These are phyloP conservation scores for Stachybotrys chlorohalonatus DNA, from an alignment of 2,329 filamentous ascomycete genomes.

Conservation along the genomic window DNA sequence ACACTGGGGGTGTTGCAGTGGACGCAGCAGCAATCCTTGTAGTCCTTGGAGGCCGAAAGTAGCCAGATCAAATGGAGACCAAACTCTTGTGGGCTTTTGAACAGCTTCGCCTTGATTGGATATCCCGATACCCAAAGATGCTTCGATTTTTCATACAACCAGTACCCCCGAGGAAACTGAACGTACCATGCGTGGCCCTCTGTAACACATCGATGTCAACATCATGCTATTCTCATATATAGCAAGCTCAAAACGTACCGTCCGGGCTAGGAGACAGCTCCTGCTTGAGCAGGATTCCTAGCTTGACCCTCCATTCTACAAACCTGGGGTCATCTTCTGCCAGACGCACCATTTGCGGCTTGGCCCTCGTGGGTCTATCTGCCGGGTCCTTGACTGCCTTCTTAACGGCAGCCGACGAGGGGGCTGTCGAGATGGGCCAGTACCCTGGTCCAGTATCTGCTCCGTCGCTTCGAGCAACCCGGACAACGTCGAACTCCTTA, in stretches of 20 bases:
- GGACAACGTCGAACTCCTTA: conserved; percentile 31
- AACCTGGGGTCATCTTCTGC: conserved; percentile 33
- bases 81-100: conserved; percentile 45
- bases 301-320: conserved; percentile 34
- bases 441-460: conserved; percentile 34
- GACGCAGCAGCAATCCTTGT: conserved; percentile 41
- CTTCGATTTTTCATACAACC: conserved; percentile 38
- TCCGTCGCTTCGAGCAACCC: conserved; percentile 36
- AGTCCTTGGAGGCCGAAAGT: conserved; percentile 35
- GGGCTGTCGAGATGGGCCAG: conserved; percentile 25
- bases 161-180: conserved; percentile 35
- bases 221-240: not conserved
- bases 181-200: conserved; percentile 35
- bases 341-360: conserved; percentile 34
- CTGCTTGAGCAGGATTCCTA: conserved; percentile 36
- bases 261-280: conserved; percentile 31
- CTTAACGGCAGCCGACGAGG: conserved; percentile 19
- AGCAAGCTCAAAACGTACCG: conserved; percentile 16
- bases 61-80: conserved; percentile 44
- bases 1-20: conserved; percentile 31
- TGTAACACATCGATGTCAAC: conserved; percentile 11
- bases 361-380: conserved; percentile 27
- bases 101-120: conserved; percentile 37
- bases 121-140: conserved; percentile 42
- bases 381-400: conserved; percentile 24